Evolutionary conservation across 2,329 filamentous ascomycete genomes (phyloP).

Genomic region (Rutstroemia sp.): DNA sequence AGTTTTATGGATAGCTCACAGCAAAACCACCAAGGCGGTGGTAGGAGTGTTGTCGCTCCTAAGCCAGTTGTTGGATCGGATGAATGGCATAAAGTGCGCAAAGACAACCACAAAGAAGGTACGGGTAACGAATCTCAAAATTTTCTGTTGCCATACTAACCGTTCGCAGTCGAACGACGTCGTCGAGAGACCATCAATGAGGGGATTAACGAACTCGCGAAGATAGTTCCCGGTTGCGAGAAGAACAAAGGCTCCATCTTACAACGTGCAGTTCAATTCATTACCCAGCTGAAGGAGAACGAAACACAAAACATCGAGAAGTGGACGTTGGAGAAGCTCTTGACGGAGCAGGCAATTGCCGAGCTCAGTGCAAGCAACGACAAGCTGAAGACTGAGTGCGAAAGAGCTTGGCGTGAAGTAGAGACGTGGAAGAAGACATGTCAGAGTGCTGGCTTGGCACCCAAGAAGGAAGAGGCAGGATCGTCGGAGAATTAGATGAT

Average conservation of each 20-base stretch:
- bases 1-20: constrained; percentile 36
- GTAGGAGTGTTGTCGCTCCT: constrained; percentile 27
- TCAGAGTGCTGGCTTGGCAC: constrained; percentile 50
- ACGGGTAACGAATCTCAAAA: constrained; percentile 26
- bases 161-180: constrained; percentile 74
- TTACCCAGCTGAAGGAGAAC: constrained; percentile 89
- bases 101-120: constrained; percentile 99
- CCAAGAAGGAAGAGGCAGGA: constrained; percentile 35
- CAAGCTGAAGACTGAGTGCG: constrained; percentile 74
- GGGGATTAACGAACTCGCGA: constrained; percentile 94
- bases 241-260: constrained; percentile 99
- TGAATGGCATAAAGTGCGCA: constrained; percentile 95
- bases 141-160: constrained; percentile 22
- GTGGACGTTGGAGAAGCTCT: constrained; percentile 84
- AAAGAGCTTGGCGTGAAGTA: constrained; percentile 68
- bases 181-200: constrained; percentile 98
- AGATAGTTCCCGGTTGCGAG: constrained; percentile 95
- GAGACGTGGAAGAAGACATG: constrained; percentile 71
- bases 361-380: constrained; percentile 84
- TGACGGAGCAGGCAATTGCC: constrained; percentile 81
- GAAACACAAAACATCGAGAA: constrained; percentile 92
- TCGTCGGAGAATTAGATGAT: constrained; percentile 24
- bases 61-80: constrained; percentile 93
- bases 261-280: constrained; percentile 88
- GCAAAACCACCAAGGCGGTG: constrained; percentile 12